Percentiles rank a stretch among this genome's conserved stretches.
Evolutionary conservation across 306 rosid genomes (phyloP).

Genomic region (Medicago lupulina): DNA sequence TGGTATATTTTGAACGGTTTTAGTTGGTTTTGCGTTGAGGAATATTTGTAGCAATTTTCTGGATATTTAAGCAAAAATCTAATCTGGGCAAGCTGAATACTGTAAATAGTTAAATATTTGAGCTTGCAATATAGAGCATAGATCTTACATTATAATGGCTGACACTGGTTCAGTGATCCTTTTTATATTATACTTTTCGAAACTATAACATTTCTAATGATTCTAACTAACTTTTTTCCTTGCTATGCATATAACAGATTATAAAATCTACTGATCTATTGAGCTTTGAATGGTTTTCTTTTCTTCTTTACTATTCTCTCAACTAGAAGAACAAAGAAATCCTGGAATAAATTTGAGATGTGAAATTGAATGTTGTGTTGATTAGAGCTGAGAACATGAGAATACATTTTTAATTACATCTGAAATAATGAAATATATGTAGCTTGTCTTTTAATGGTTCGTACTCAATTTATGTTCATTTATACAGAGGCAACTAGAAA

Average conservation of each 20-base stretch:
- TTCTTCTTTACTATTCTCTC: slow-evolving; percentile 1
- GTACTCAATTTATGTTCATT: slow-evolving; percentile 46
- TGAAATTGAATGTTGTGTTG: slow-evolving; percentile 22
- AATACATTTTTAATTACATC: slow-evolving; percentile 14
- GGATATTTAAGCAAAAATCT: not conserved
- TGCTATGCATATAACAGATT: not conserved
- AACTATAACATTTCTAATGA: slow-evolving; percentile 3
- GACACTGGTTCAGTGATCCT: not conserved
- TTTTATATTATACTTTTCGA: not conserved
- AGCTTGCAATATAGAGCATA: slow-evolving; percentile 21
- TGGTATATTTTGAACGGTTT: not conserved
- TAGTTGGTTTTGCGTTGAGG: slow-evolving; percentile 1
- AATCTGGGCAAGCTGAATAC: not conserved
- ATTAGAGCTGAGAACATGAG: slow-evolving; percentile 16
- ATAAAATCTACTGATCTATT: not conserved
- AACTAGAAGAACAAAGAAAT: slow-evolving; percentile 10
- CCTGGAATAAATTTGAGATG: slow-evolving; percentile 8
- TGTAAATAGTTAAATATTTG: slow-evolving; percentile 1
- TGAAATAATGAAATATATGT: not conserved
- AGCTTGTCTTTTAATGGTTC: slow-evolving; percentile 25
- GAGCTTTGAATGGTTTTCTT: slow-evolving; percentile 28
- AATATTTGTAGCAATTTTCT: slow-evolving; percentile 22
- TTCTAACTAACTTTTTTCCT: slow-evolving; percentile 8
- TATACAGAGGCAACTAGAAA: slow-evolving; percentile 95
- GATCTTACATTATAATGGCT: slow-evolving; percentile 9